Percentiles rank a stretch among this genome's conserved stretches.
These are phyloP conservation scores for Saitozyma podzolica DNA, from an alignment of 768 basidiomycete genomes.

Conservation along the genomic window DNA sequence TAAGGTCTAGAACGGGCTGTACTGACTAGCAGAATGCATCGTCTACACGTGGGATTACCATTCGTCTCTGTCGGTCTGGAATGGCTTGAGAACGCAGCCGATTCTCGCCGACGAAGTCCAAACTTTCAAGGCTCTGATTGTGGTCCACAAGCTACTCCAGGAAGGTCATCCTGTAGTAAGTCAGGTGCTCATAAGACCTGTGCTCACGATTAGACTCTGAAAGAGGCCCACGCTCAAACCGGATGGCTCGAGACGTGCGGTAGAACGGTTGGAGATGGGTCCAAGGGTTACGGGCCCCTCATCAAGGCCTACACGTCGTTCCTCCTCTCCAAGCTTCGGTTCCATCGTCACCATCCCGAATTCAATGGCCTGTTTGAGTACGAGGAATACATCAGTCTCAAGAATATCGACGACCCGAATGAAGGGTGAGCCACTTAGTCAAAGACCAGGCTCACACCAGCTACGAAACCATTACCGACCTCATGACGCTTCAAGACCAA, in stretches of 20 bases:
- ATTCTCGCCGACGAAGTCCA: conserved; percentile 96
- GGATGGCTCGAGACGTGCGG: conserved; percentile 98
- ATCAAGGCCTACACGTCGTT: conserved; percentile 97
- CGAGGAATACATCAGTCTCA: conserved; percentile 94
- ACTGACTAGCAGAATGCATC: conserved; percentile 72
- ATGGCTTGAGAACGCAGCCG: conserved; percentile 91
- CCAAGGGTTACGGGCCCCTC: conserved; percentile 83
- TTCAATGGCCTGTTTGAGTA: conserved; percentile 99
- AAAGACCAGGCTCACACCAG: conserved; percentile 55
- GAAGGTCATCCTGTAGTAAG: conserved; percentile 92
- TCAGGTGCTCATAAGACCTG: conserved; percentile 14
- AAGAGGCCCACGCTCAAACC: conserved; percentile 94
- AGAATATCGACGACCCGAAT: conserved; percentile 97
- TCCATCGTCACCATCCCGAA: conserved; percentile 91
- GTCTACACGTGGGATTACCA: conserved; percentile 99
- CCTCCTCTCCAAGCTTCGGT: conserved; percentile 89
- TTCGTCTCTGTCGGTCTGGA: conserved; percentile 96
- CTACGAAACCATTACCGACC: conserved; percentile 95
- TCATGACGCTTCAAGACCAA: conserved; percentile 97
- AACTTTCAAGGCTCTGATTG: conserved; percentile 97
- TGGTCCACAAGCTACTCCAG: conserved; percentile 95
- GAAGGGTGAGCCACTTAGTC: conserved; percentile 72
- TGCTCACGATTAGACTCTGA: conserved; percentile 67
- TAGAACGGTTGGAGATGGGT: conserved; percentile 79
- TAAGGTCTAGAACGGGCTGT: neutral